Evolutionary conservation across 768 basidiomycete genomes (phyloP).

Genomic region (Tulasnella sp.): DNA sequence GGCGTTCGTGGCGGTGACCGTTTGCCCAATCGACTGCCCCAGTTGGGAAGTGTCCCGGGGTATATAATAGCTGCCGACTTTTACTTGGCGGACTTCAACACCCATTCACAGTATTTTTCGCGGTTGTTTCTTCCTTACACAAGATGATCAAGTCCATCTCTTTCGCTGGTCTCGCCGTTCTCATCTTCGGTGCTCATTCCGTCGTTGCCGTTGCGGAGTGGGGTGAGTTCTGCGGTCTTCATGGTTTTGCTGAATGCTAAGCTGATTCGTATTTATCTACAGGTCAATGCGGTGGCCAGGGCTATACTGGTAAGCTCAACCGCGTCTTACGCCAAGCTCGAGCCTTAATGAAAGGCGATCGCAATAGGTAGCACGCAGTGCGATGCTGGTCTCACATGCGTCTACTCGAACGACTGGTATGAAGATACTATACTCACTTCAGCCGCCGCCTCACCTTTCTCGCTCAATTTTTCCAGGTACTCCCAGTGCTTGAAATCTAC

Average conservation of each 20-base stretch:
- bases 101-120: background rate
- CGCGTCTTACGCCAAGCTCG: background rate
- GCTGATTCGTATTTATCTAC: background rate
- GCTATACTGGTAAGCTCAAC: background rate
- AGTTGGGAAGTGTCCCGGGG: background rate
- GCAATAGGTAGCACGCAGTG: background rate
- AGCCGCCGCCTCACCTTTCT: background rate
- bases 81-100: background rate
- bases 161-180: background rate
- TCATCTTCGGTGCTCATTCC: background rate
- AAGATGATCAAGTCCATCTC: background rate
- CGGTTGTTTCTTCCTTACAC: background rate
- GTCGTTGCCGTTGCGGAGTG: background rate
- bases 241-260: background rate
- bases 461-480: background rate
- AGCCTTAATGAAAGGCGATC: background rate
- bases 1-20: background rate
- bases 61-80: background rate
- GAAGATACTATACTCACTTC: background rate
- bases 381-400: constrained; percentile 1
- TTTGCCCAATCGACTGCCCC: background rate
- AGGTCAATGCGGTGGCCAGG: background rate
- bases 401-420: background rate
- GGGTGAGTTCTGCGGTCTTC: background rate
- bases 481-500: background rate